Percentiles rank a stretch among this genome's conserved stretches.
These are phyloP conservation scores for Penicillium brevicompactum DNA, from an alignment of 2,329 filamentous ascomycete species.

Conservation along the genomic window DNA sequence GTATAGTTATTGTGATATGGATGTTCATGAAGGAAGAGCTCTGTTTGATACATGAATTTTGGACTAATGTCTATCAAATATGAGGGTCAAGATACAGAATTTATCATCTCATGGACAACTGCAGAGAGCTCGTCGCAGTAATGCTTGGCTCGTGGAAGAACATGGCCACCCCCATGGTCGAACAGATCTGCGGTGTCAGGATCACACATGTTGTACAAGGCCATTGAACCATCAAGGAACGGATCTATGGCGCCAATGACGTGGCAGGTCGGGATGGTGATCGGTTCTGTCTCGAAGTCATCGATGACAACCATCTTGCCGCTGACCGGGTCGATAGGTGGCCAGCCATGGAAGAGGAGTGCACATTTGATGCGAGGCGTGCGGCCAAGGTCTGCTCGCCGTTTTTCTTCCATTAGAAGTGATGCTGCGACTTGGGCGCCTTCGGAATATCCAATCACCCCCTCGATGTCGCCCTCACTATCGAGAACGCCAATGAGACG, in stretches of 20 bases:
- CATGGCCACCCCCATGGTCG: slow-evolving; percentile 49
- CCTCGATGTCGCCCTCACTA: slow-evolving; percentile 23
- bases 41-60: not conserved
- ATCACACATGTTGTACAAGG: slow-evolving; percentile 48
- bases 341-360: slow-evolving; percentile 26
- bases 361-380: slow-evolving; percentile 25
- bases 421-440: slow-evolving; percentile 27
- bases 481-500: slow-evolving; percentile 21
- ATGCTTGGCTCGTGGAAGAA: slow-evolving; percentile 38
- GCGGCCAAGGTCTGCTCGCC: slow-evolving; percentile 15
- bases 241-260: slow-evolving; percentile 44
- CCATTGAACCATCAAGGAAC: slow-evolving; percentile 42
- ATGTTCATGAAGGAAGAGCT: not conserved
- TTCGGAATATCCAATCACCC: slow-evolving; percentile 30
- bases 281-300: slow-evolving; percentile 16
- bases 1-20: not conserved
- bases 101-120: slow-evolving; percentile 24
- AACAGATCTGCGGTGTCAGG: slow-evolving; percentile 45
- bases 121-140: slow-evolving; percentile 38
- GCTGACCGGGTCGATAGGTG: slow-evolving; percentile 18
- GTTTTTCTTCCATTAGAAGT: slow-evolving; percentile 25
- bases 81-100: slow-evolving; percentile 1
- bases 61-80: not conserved
- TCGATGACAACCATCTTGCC: slow-evolving; percentile 20
- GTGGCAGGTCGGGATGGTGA: slow-evolving; percentile 29